A percentile compares a stretch with the other conserved stretches of the same genome.
Conservation (phyloP, 1,139 yeast species). For the Diutina scorzettiae region DNA sequence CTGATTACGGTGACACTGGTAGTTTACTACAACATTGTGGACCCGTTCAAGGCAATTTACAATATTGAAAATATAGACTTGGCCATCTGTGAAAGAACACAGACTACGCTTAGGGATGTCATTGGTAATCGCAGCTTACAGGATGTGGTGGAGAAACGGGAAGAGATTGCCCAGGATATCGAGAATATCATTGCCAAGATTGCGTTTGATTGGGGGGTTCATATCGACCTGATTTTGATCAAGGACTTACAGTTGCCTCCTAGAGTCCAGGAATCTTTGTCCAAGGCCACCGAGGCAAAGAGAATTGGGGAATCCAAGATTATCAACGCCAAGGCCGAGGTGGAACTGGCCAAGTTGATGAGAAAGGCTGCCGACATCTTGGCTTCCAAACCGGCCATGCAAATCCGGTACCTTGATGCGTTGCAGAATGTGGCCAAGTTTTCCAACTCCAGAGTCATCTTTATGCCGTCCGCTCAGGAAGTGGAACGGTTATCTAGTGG, state of each 20-base stretch:
- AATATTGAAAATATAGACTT: conserved; percentile 43
- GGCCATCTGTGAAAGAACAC: conserved; percentile 62
- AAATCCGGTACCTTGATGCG: conserved; percentile 70
- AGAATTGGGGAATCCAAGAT: conserved; percentile 71
- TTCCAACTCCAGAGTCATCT: conserved; percentile 55
- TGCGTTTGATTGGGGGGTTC: conserved; percentile 64
- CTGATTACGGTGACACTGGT: conserved; percentile 52
- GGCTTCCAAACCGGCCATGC: conserved; percentile 71
- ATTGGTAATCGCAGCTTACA: conserved; percentile 57
- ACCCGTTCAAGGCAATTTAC: conserved; percentile 58
- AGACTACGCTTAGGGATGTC: conserved; percentile 65
- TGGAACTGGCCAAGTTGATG: conserved; percentile 66
- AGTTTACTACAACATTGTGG: conserved; percentile 53
- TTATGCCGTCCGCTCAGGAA: conserved; percentile 45
- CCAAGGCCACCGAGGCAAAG: conserved; percentile 69
- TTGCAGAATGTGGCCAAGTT: conserved; percentile 62
- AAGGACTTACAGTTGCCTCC: conserved; percentile 52
- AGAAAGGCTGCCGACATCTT: conserved; percentile 70
- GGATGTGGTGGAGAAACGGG: conserved; percentile 67
- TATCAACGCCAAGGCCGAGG: conserved; percentile 67
- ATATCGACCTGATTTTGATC: conserved; percentile 56
- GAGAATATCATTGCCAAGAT: conserved; percentile 52
- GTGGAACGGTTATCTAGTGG: conserved; percentile 9
- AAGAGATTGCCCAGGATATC: conserved; percentile 58
- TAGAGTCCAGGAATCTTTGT: conserved; percentile 48